Percentiles rank a stretch among this genome's conserved stretches.
Conservation (phyloP, 805 yeast genomes). For the Metschnikowia sp. region DNA sequence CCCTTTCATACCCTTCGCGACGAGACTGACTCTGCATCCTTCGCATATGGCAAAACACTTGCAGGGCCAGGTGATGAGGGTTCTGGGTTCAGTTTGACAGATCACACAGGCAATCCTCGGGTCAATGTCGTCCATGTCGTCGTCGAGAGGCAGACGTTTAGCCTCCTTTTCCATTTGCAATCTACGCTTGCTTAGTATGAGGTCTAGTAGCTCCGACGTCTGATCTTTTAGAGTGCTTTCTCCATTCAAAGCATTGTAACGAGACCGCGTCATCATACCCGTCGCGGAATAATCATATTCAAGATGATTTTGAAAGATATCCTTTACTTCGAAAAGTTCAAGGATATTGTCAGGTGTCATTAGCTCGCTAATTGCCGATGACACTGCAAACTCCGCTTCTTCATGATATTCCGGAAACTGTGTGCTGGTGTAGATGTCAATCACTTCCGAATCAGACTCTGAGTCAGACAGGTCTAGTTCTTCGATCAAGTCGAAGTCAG, state of each 20-base stretch:
- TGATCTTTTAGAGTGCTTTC: slow-evolving; percentile 4
- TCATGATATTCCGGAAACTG: not conserved
- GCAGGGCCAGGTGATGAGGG: slow-evolving; percentile 90
- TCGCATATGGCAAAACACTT: slow-evolving; percentile 87
- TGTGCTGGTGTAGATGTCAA: not conserved
- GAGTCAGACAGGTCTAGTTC: slow-evolving; percentile 7
- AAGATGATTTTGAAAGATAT: slow-evolving; percentile 29
- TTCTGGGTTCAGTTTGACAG: slow-evolving; percentile 72
- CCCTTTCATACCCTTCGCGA: slow-evolving; percentile 65
- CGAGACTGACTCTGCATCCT: slow-evolving; percentile 70
- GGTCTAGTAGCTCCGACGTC: slow-evolving; percentile 20
- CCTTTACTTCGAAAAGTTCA: slow-evolving; percentile 14
- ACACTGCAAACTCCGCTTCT: not conserved
- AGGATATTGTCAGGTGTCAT: slow-evolving; percentile 13
- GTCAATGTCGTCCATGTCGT: slow-evolving; percentile 27
- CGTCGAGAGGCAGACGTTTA: slow-evolving; percentile 7
- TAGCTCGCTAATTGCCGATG: slow-evolving; percentile 12
- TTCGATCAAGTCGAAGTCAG: slow-evolving; percentile 9
- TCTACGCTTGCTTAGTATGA: slow-evolving; percentile 17
- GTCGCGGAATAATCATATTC: slow-evolving; percentile 12
- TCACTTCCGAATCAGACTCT: slow-evolving; percentile 8
- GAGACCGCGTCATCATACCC: slow-evolving; percentile 34
- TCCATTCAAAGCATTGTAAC: slow-evolving; percentile 14
- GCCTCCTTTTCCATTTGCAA: not conserved
- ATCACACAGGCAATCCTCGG: slow-evolving; percentile 63